These are phyloP conservation scores for Blastomyces emzantsi DNA, from an alignment of 2,329 filamentous ascomycete species.

Conservation along the genomic window DNA sequence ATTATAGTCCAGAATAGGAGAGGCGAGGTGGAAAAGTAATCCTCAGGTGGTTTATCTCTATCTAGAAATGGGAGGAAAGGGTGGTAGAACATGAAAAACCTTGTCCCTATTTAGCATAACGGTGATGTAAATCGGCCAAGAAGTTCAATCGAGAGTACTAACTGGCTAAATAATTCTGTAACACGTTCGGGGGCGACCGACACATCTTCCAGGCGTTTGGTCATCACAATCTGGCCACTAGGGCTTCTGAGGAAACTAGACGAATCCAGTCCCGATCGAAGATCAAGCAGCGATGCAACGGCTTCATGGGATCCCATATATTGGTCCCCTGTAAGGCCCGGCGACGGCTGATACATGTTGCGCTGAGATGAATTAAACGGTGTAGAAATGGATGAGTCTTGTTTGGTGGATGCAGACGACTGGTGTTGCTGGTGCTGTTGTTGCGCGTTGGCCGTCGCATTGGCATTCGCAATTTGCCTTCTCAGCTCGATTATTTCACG, in stretches of 20 bases:
- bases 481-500: conserved; percentile 46
- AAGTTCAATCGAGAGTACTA: conserved; percentile 16
- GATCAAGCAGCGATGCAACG: conserved; percentile 42
- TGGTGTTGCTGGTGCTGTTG: conserved; percentile 22
- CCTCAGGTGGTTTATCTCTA: conserved; percentile 44
- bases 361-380: conserved; percentile 17
- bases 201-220: conserved; percentile 47
- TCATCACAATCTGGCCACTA: conserved; percentile 31
- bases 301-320: conserved; percentile 43
- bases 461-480: conserved; percentile 37
- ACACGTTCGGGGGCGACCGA: conserved; percentile 36
- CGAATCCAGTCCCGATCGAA: conserved; percentile 40
- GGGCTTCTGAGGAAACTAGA: conserved; percentile 41
- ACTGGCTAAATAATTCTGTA: conserved; percentile 39
- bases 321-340: conserved; percentile 28
- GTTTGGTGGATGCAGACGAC: conserved; percentile 25
- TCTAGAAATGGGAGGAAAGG: conserved; percentile 57
- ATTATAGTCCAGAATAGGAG: conserved; percentile 62
- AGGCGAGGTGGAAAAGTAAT: conserved; percentile 51
- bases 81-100: conserved; percentile 57
- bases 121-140: background rate
- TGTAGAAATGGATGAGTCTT: conserved; percentile 25
- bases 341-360: conserved; percentile 18
- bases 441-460: conserved; percentile 21
- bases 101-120: conserved; percentile 20